A percentile compares a stretch with the other conserved stretches of the same genome.
Evolutionary conservation across 2,329 filamentous ascomycete genomes (phyloP).

Genomic region (Fusarium gaditjirri): DNA sequence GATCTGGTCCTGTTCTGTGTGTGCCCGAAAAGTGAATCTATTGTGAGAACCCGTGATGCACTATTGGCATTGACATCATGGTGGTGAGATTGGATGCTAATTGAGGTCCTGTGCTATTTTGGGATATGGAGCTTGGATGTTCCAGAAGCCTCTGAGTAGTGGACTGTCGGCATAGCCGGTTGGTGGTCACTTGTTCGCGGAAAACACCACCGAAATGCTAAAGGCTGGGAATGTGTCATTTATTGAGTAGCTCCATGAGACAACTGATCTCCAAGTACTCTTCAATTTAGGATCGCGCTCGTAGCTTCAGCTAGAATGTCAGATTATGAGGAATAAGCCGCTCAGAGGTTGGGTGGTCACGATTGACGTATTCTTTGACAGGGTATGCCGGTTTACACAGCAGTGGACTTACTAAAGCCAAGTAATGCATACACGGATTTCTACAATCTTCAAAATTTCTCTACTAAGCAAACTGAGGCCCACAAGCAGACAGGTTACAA

Average conservation of each 20-base stretch:
- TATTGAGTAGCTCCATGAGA: background rate
- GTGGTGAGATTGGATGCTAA: slow-evolving; percentile 28
- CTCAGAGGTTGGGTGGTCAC: background rate
- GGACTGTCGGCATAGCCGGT: slow-evolving; percentile 14
- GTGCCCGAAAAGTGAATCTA: background rate
- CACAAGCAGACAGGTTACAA: background rate
- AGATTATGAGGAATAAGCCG: background rate
- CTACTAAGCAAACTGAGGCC: background rate
- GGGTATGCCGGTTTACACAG: background rate
- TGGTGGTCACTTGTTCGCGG: background rate
- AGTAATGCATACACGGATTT: background rate
- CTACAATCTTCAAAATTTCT: background rate
- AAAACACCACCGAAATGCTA: background rate
- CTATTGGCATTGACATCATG: slow-evolving; percentile 36
- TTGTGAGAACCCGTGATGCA: slow-evolving; percentile 15
- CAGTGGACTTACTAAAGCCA: background rate
- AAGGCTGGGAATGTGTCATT: background rate
- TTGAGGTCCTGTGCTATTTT: slow-evolving; percentile 25
- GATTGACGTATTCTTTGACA: background rate
- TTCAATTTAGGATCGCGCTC: background rate
- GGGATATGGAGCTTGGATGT: slow-evolving; percentile 12
- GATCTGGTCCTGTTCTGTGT: background rate
- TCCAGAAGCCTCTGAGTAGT: slow-evolving; percentile 7
- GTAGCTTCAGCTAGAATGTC: background rate
- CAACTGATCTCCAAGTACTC: background rate